Conservation (phyloP, 164 flowering plant genomes). For the Amborella trichopoda region DNA sequence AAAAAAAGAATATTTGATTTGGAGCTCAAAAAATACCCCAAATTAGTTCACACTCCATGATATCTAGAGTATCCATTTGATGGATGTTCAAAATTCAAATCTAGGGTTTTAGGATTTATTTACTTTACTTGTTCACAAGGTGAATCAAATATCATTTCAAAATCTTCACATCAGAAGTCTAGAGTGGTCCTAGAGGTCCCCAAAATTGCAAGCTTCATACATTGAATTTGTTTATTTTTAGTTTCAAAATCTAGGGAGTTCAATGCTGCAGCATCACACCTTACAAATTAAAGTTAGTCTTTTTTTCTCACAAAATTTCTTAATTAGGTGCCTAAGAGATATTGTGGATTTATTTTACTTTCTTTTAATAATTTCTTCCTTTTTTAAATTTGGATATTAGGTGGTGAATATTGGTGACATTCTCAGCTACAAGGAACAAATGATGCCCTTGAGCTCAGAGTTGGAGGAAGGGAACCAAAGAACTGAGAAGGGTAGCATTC, state of each 20-base stretch:
- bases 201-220: background rate
- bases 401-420: background rate
- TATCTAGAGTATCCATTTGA: too few relatives aligned
- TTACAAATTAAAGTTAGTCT: background rate
- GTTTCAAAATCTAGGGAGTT: background rate
- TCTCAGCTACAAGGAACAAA: constrained; percentile 6
- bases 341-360: background rate
- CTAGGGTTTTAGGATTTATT: too few relatives aligned
- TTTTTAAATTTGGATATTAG: background rate
- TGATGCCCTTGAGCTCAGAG: constrained; percentile 7
- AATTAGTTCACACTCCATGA: too few relatives aligned
- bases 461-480: background rate
- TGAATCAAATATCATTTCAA: background rate
- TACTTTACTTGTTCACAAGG: too few relatives aligned
- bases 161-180: background rate
- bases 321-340: background rate
- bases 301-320: background rate
- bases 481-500: constrained; percentile 17
- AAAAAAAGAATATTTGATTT: too few relatives aligned
- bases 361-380: background rate
- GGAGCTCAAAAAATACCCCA: too few relatives aligned
- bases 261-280: background rate
- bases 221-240: background rate
- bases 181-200: background rate
- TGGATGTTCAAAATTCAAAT: too few relatives aligned